Evolutionary conservation across 805 yeast species (phyloP), one percentile per base, ranked within the genome.

Genomic region (Wickerhamiella nectarea): DNA sequence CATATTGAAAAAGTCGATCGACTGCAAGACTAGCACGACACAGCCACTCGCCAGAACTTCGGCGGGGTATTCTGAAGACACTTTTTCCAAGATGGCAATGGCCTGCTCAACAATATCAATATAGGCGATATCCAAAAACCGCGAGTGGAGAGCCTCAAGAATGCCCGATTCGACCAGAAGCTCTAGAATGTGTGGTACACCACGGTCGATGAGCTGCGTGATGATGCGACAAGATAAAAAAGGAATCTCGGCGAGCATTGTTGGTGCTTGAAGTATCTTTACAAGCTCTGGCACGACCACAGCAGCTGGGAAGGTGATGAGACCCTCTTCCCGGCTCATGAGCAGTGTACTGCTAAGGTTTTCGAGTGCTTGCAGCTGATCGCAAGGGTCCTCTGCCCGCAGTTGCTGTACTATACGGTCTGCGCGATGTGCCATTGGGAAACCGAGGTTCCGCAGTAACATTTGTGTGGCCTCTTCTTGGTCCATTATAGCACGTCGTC

Each of bases 31-130:
- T 0, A 82, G 74, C 6, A 67, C 61, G 7, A 87, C 58, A 7
- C 86, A 79, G 31, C 80, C 78, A 44, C 74, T 71, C 17, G 66
- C 58, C 33, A 84, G 52, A 4, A 64, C 53, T 6, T 50, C 44
- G 12, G 43, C 41, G 3, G 68, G 65, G 45, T 48, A 58, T 21
- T 57, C 58, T 2, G 39, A 45, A 0, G 68, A 62, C 2, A 65
- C 54, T 19, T 56, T 55, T 37, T 62, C 59, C 19, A 66, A 51
- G 1, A 63, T 58, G 46, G 53, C 61, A 11, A 83, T 66, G 22
- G 86, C 85, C 60, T 87, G 95, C 56, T 89, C 98, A 0, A 95
- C 94, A 43, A 89, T 66, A 57, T 89, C 98, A 43, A 89, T 87
- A 56, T 75, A 87, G 44, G 77, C 75, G 14, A 89, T 78, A 49